Conservation (phyloP, 192 early-diverging fungal genomes). For the Umbelopsis isabellina region DNA sequence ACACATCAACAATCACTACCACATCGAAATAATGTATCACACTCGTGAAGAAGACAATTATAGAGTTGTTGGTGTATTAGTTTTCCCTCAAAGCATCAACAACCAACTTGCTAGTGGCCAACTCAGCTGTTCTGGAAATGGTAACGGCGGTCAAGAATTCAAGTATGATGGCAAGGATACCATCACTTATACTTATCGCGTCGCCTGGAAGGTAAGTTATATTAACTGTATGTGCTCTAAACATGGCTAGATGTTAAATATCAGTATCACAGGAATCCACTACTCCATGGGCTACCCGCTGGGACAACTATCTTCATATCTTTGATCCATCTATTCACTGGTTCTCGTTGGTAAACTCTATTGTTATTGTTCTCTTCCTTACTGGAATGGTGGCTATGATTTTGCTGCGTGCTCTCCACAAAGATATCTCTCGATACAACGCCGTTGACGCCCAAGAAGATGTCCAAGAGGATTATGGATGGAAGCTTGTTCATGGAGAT, state of each 20-base stretch:
- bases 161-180: slow-evolving; percentile 46
- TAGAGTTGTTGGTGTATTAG: slow-evolving; percentile 84
- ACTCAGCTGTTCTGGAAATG: slow-evolving; percentile 37
- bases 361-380: slow-evolving; percentile 91
- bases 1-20: slow-evolving; percentile 86
- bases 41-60: slow-evolving; percentile 48
- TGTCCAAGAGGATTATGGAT: slow-evolving; percentile 93
- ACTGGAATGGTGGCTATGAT: slow-evolving; percentile 91
- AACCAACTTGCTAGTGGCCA: slow-evolving; percentile 28
- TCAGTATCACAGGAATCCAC: slow-evolving; percentile 47
- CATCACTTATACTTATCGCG: slow-evolving; percentile 67
- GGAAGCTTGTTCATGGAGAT: slow-evolving; percentile 97
- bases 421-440: slow-evolving; percentile 95
- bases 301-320: slow-evolving; percentile 83
- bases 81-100: slow-evolving; percentile 69
- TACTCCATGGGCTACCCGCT: slow-evolving; percentile 84
- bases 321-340: slow-evolving; percentile 94
- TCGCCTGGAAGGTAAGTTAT: slow-evolving; percentile 58
- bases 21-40: slow-evolving; percentile 86
- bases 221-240: not conserved
- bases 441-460: slow-evolving; percentile 66
- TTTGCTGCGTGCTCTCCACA: slow-evolving; percentile 83
- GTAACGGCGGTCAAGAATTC: slow-evolving; percentile 48
- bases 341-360: slow-evolving; percentile 94
- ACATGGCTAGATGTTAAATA: not conserved